A percentile compares a stretch with the other conserved stretches of the same genome.
phyloP scores from a whole-genome alignment of 352 stramenopile species.

The Blastocystis sp. region DNA sequence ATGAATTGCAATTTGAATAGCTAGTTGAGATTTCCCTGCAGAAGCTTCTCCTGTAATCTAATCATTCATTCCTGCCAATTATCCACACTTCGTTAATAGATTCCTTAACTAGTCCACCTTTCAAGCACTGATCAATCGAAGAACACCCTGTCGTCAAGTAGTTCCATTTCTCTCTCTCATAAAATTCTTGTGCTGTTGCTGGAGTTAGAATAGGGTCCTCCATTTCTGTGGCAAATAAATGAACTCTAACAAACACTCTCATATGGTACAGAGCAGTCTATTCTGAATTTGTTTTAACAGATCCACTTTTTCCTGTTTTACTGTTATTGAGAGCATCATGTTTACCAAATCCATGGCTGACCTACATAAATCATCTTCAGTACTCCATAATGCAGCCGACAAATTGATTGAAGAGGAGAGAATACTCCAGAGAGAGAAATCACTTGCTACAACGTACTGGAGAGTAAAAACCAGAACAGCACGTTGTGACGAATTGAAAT shows the following conservation, averaged over 20 bases:
- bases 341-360: not conserved
- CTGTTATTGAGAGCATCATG: not conserved
- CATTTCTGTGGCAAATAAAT: not conserved
- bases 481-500: not conserved
- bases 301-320: not conserved
- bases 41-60: constrained; percentile 55
- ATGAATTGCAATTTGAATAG: constrained; percentile 48
- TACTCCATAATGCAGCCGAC: not conserved
- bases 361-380: not conserved
- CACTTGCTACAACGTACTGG: not conserved
- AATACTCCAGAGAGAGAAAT: not conserved
- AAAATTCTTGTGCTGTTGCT: not conserved
- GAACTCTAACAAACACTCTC: not conserved
- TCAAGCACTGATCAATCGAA: constrained; percentile 61
- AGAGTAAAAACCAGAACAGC: not conserved
- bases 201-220: not conserved
- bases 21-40: constrained; percentile 44
- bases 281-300: not conserved
- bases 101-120: constrained; percentile 7
- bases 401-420: not conserved
- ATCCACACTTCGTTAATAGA: constrained; percentile 29
- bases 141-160: constrained; percentile 17
- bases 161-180: not conserved
- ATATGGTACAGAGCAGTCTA: constrained; percentile 2
- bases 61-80: not conserved